These are phyloP conservation scores for Cicer cuneatum DNA, from an alignment of 306 rosid genomes.

Conservation along the genomic window DNA sequence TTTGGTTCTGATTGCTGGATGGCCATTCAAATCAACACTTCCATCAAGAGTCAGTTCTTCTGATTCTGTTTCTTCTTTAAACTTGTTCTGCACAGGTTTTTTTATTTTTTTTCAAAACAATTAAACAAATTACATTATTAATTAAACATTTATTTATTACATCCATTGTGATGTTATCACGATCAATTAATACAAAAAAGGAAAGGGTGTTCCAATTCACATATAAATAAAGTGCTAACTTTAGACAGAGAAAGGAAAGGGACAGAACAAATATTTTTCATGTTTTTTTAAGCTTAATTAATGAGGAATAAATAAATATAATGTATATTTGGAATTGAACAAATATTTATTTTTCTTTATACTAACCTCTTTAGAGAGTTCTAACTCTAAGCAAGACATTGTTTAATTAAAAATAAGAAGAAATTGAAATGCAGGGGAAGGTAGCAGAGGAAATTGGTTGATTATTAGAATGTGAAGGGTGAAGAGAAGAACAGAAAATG, in stretches of 20 bases:
- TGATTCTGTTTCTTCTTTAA: slow-evolving; percentile 53
- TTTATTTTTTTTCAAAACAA: neutral
- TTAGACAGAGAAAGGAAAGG: neutral
- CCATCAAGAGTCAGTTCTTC: slow-evolving; percentile 84
- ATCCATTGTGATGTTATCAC: slow-evolving; percentile 20
- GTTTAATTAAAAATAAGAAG: slow-evolving; percentile 21
- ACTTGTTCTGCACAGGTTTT: slow-evolving; percentile 49
- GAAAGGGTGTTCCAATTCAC: neutral
- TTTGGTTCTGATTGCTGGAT: slow-evolving; percentile 79
- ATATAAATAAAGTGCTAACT: neutral
- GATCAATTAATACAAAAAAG: slow-evolving; percentile 22
- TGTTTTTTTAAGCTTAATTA: neutral
- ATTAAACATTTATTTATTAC: neutral
- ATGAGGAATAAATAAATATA: neutral
- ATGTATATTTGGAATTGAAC: slow-evolving; percentile 12
- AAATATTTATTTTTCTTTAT: neutral
- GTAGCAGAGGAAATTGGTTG: slow-evolving; percentile 45
- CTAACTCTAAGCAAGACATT: slow-evolving; percentile 68
- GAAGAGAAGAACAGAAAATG: slow-evolving; percentile 23
- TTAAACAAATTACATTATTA: neutral
- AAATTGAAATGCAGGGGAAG: slow-evolving; percentile 35
- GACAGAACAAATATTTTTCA: slow-evolving; percentile 7
- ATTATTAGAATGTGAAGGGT: slow-evolving; percentile 11
- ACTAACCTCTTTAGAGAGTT: slow-evolving; percentile 59
- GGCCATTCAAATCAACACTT: slow-evolving; percentile 76